phyloP scores from a whole-genome alignment of 805 yeast species.

The Candida loeiensis region DNA sequence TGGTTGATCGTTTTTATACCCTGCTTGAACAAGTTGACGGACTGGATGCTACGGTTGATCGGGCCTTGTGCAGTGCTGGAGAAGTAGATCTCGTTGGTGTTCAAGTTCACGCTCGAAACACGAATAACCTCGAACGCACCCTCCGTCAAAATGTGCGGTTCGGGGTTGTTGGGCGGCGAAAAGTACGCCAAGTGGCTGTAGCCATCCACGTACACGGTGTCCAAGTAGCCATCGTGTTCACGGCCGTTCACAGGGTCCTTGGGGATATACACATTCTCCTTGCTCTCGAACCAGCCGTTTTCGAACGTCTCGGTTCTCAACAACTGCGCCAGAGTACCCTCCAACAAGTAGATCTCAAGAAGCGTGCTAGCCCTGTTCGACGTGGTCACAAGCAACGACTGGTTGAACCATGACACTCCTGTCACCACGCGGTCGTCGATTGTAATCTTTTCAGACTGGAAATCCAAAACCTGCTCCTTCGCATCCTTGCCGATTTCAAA shows the following conservation, averaged over 20 bases:
- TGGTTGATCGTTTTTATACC: conserved; percentile 39
- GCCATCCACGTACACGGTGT: conserved; percentile 59
- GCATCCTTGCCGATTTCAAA: conserved; percentile 32
- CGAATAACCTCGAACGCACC: conserved; percentile 91
- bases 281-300: conserved; percentile 60
- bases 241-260: conserved; percentile 32
- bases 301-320: conserved; percentile 45
- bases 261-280: conserved; percentile 33
- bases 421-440: conserved; percentile 52
- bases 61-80: conserved; percentile 74
- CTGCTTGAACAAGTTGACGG: conserved; percentile 50
- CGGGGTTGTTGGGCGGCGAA: conserved; percentile 53
- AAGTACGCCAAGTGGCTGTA: conserved; percentile 81
- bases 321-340: conserved; percentile 29
- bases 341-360: conserved; percentile 48
- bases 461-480: conserved; percentile 11
- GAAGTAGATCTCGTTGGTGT: conserved; percentile 51
- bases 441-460: conserved; percentile 21
- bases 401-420: conserved; percentile 56
- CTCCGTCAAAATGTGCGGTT: conserved; percentile 49
- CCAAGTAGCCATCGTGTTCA: conserved; percentile 67
- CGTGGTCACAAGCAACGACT: conserved; percentile 52
- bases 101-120: conserved; percentile 57
- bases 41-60: conserved; percentile 78
- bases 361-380: conserved; percentile 60